Percentiles rank a stretch among this genome's conserved stretches.
These are phyloP conservation scores for Zygoascus bituminiphila DNA, from an alignment of 805 yeast genomes.

Conservation along the genomic window DNA sequence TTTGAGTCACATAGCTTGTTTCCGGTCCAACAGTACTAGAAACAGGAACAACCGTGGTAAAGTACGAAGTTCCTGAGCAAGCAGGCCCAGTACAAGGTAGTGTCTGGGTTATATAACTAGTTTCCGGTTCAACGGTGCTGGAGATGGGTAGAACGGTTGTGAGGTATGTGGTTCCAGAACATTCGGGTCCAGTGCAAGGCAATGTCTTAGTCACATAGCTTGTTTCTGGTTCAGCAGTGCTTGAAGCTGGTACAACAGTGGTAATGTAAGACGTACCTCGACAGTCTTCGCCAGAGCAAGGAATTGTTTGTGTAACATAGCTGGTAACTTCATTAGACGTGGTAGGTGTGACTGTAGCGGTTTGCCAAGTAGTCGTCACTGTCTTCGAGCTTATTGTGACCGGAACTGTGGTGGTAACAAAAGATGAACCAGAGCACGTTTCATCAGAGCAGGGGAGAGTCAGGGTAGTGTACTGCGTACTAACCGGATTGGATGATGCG, in stretches of 20 bases:
- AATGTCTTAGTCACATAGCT: neutral
- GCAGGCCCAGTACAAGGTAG: neutral
- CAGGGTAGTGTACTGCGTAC: constrained; percentile 4
- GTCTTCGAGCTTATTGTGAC: neutral
- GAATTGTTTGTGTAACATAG: neutral
- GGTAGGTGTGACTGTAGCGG: neutral
- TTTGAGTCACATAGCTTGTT: constrained; percentile 2
- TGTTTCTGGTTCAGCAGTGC: neutral
- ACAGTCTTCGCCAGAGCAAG: neutral
- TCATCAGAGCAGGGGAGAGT: constrained; percentile 3
- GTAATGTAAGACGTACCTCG: neutral
- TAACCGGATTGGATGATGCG: neutral
- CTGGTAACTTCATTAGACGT: neutral
- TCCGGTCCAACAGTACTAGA: constrained; percentile 1
- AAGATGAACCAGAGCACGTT: neutral
- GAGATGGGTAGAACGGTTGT: neutral
- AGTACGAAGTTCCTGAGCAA: neutral
- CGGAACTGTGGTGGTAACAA: neutral
- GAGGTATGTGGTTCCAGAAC: neutral
- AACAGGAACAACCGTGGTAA: constrained; percentile 1
- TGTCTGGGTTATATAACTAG: neutral
- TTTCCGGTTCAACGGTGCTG: neutral
- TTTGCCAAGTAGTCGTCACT: neutral
- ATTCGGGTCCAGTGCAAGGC: neutral
- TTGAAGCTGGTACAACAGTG: neutral